Conservation (phyloP, 495 filamentous ascomycete species). For the Annulohypoxylon moriforme region DNA sequence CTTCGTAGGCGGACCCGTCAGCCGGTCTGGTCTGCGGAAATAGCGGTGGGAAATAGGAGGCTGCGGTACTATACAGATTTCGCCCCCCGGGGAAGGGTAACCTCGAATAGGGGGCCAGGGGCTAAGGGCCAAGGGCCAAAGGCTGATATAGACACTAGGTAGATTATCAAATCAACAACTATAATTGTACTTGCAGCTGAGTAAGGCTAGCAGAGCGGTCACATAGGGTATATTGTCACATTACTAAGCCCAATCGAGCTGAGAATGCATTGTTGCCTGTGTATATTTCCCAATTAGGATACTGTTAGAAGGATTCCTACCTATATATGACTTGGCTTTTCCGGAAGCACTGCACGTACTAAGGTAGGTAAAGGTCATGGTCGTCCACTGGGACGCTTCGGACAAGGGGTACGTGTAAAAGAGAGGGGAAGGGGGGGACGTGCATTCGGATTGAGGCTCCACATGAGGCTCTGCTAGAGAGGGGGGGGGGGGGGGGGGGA, state of each 20-base stretch:
- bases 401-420: slow-evolving; percentile 12
- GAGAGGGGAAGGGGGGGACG: neutral
- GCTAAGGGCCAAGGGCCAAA: slow-evolving; percentile 7
- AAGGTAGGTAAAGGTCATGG: neutral
- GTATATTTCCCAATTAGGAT: neutral
- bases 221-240: slow-evolving; percentile 3
- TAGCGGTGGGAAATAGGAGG: slow-evolving; percentile 26
- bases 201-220: slow-evolving; percentile 8
- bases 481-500: neutral
- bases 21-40: slow-evolving; percentile 19
- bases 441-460: neutral
- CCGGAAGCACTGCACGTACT: neutral
- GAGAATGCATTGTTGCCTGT: slow-evolving; percentile 10
- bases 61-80: slow-evolving; percentile 14
- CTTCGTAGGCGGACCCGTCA: slow-evolving; percentile 27
- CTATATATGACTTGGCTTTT: neutral
- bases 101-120: slow-evolving; percentile 8
- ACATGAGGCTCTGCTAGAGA: slow-evolving; percentile 17
- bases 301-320: neutral
- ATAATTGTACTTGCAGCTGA: slow-evolving; percentile 11
- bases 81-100: slow-evolving; percentile 3
- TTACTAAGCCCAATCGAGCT: slow-evolving; percentile 11
- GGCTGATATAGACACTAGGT: neutral
- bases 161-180: neutral
- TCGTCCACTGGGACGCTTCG: neutral